Base-by-base conservation (phyloP, 306 rosid species). In the Ammopiptanthus mongolicus region DNA sequence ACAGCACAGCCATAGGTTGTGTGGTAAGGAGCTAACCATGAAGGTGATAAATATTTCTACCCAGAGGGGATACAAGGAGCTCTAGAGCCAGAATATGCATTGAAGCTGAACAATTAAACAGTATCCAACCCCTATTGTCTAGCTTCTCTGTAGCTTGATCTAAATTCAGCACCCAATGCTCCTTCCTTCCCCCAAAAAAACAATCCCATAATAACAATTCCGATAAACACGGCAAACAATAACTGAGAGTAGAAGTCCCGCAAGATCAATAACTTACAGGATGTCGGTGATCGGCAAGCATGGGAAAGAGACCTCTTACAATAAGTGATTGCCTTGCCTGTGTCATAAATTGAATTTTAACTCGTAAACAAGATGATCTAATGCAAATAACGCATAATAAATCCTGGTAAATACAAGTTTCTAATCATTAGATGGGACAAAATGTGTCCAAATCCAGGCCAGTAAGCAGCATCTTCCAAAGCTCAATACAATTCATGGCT, bases 261-360 rank as follows among this genome's bases (percentile, higher is more conserved):
- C 17, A 39, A 51, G 47, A 52, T 29, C 29, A 59, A 44, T 23
- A 46, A 84, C 98, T 90, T 87, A 96, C 99, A 33, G 99, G 98
- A 81, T 96, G 99, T 71, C 96, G 87, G 44, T 98, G 99, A 87
- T 96, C 99, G 57, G 98, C 99, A 75, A 96, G 99, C 93, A 92
- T 82, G 65, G 98, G 98, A 88, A 92, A 96, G 71, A 96, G 98
- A 42, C 99, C 98, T 83, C 99, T 90, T 8, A 96, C 93, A 68
- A 96, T 76, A 52, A 92, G 97, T 23, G 99, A 92, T 65, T 96
- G 99, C 84, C 99, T 92, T 65, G 99, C 99, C 98, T 92, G 88
- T 10, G 39, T 64, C 85, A 84, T 11, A 75, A 17, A 75, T 12
- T 29, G 14, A 79, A 72, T 55, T 37, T 28, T 58, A 46, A 52